Base-by-base conservation (phyloP, 306 rosid genomes). In the Sindora glabra region DNA sequence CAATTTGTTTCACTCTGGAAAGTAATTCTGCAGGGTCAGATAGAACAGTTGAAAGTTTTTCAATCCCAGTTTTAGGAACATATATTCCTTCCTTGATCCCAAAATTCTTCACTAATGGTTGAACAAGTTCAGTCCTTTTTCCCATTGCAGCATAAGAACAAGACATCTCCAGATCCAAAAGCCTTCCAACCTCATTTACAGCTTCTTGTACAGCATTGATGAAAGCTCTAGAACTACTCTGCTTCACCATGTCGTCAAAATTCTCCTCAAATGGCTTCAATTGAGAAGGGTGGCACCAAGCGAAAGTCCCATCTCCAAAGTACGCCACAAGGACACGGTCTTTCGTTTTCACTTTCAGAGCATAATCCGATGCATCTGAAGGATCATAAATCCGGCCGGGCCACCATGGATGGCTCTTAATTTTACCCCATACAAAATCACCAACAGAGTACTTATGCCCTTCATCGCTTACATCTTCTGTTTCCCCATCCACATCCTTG, bases 401-500 rank as follows among this genome's bases (percentile, higher is more conserved):
- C 95, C 97, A 89, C 89, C 92, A 89, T 3, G 86, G 84, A 45
- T 83, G 82, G 66, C 83, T 79, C 84, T 74, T 81, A 37, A 81
- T 71, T 68, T 86, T 82, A 12, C 95, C 89, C 97, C 95, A 89
- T 48, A 89, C 89, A 64, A 79, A 89, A 71, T 83, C 92, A 14
- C 95, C 95, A n/a, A 81, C 78, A 7, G 62, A 54, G 55, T 77
- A 78, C 14, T 13, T 67, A 64, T 54, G 39, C 2, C 37, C 81
- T 40, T 53, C 80, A 22, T 69, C 75, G 50, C 46, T 56, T 48
- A 52, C 13, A 17, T 69, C 89, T 46, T 70, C 74, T n/a, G 27
- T 53, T 38, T 71, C 86, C 40, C 42, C 68, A 26, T 77, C 81
- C 19, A 67, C 45, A 38, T 77, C 79, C 19, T 70, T 44, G 41